These are phyloP conservation scores for Brassica nigra DNA, from an alignment of 345 rosid genomes.

Conservation along the genomic window DNA sequence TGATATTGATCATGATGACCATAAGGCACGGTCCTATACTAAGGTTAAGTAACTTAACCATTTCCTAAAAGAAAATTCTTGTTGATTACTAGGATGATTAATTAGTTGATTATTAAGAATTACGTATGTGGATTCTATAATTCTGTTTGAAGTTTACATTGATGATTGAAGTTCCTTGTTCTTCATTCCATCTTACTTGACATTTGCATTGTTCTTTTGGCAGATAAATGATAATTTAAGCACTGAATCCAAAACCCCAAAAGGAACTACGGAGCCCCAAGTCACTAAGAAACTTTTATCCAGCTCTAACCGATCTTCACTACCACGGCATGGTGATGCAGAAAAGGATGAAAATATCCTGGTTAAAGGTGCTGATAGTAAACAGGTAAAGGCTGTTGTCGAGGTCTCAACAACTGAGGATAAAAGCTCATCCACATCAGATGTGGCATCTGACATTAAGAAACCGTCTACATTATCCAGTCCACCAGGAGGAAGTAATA, in stretches of 20 bases:
- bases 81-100: conserved; percentile 7
- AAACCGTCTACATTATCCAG: conserved; percentile 47
- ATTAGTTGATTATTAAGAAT: background rate
- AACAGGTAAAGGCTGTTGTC: conserved; percentile 39
- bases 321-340: conserved; percentile 34
- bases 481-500: conserved; percentile 45
- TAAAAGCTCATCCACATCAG: conserved; percentile 33
- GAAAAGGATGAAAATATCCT: conserved; percentile 36
- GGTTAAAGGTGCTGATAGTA: conserved; percentile 14
- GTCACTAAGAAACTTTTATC: conserved; percentile 44
- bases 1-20: conserved; percentile 47
- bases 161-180: conserved; percentile 8
- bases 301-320: conserved; percentile 40
- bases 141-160: conserved; percentile 10
- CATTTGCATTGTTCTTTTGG: conserved; percentile 23
- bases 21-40: conserved; percentile 49
- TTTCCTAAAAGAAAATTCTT: background rate
- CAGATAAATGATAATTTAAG: conserved; percentile 53
- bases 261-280: conserved; percentile 36
- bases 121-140: conserved; percentile 2
- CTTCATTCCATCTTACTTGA: conserved; percentile 12
- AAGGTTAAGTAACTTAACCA: conserved; percentile 12
- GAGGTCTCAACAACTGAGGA: conserved; percentile 38
- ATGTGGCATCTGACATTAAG: conserved; percentile 37
- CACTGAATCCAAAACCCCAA: conserved; percentile 43